phyloP scores from a whole-genome alignment of 768 basidiomycete species.

The Rhodotorula taiwanensis region DNA sequence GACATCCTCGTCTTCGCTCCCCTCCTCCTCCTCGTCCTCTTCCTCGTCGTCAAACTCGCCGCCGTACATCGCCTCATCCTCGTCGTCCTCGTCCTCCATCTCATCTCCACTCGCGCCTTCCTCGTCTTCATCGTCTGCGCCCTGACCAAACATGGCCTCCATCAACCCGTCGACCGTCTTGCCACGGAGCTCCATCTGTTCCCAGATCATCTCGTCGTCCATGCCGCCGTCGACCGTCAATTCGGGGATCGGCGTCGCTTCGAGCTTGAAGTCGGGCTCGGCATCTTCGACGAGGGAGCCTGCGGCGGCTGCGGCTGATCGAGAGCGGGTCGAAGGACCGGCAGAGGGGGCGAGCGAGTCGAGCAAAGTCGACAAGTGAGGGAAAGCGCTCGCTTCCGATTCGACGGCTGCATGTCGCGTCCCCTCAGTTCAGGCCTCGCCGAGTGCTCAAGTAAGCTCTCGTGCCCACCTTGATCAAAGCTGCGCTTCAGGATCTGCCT shows the following conservation, averaged over 20 bases:
- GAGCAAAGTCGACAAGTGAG: slow-evolving; percentile 61
- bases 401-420: slow-evolving; percentile 53
- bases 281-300: slow-evolving; percentile 44
- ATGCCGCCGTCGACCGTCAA: slow-evolving; percentile 55
- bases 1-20: slow-evolving; percentile 1
- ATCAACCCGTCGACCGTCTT: slow-evolving; percentile 52
- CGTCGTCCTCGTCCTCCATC: slow-evolving; percentile 34
- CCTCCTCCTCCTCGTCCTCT: slow-evolving; percentile 9
- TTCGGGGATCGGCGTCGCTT: slow-evolving; percentile 63
- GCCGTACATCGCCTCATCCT: slow-evolving; percentile 1
- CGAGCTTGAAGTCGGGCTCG: slow-evolving; percentile 35
- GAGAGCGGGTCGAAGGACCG: slow-evolving; percentile 52
- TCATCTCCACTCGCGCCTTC: slow-evolving; percentile 39
- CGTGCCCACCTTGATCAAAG: slow-evolving; percentile 45
- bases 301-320: slow-evolving; percentile 45
- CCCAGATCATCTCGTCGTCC: slow-evolving; percentile 85
- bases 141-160: slow-evolving; percentile 42
- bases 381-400: slow-evolving; percentile 60
- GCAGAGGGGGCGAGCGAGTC: slow-evolving; percentile 60
- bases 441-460: too few species aligned
- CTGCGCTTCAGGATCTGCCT: slow-evolving; percentile 43
- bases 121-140: slow-evolving; percentile 38
- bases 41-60: slow-evolving; percentile 24
- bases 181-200: slow-evolving; percentile 77
- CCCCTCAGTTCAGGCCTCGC: not conserved